Conservation (phyloP, 768 basidiomycete species). For the Boletus pseudo-olivaceus region DNA sequence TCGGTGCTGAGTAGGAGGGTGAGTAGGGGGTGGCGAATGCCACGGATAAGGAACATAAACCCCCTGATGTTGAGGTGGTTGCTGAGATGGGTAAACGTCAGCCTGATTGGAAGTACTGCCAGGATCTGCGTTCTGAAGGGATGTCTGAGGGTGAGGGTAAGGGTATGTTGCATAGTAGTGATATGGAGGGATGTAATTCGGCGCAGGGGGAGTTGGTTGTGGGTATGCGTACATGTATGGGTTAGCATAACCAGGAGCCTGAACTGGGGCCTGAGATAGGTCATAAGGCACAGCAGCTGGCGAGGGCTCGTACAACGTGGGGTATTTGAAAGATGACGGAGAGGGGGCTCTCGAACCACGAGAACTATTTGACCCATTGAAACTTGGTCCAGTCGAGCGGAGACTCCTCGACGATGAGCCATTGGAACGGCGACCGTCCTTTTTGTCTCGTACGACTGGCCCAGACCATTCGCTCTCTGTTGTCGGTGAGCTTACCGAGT, state of each 20-base stretch:
- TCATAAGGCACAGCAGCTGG: slow-evolving; percentile 29
- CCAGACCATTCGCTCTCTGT: slow-evolving; percentile 84
- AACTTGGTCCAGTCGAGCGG: slow-evolving; percentile 48
- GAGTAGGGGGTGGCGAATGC: slow-evolving; percentile 36
- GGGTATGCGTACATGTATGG: slow-evolving; percentile 41
- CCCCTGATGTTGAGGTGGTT: slow-evolving; percentile 31
- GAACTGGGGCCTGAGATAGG: slow-evolving; percentile 30
- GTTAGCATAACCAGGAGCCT: slow-evolving; percentile 29
- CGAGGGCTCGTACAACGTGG: slow-evolving; percentile 66
- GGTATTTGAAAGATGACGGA: slow-evolving; percentile 67
- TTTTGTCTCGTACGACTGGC: slow-evolving; percentile 53
- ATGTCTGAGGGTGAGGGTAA: slow-evolving; percentile 47
- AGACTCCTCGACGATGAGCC: slow-evolving; percentile 61
- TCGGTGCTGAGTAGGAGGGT: slow-evolving; percentile 41
- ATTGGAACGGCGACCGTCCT: slow-evolving; percentile 49
- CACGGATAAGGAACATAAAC: slow-evolving; percentile 31
- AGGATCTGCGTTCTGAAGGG: slow-evolving; percentile 39
- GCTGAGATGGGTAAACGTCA: slow-evolving; percentile 34
- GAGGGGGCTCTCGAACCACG: slow-evolving; percentile 73
- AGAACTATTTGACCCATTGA: slow-evolving; percentile 57
- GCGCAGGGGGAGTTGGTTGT: slow-evolving; percentile 33
- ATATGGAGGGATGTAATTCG: slow-evolving; percentile 40
- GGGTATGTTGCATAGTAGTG: slow-evolving; percentile 47
- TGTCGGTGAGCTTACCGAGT: slow-evolving; percentile 64
- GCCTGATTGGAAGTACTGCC: slow-evolving; percentile 22